Base-by-base conservation (phyloP, 2,329 filamentous ascomycete genomes). In the Fusarium sp. region DNA sequence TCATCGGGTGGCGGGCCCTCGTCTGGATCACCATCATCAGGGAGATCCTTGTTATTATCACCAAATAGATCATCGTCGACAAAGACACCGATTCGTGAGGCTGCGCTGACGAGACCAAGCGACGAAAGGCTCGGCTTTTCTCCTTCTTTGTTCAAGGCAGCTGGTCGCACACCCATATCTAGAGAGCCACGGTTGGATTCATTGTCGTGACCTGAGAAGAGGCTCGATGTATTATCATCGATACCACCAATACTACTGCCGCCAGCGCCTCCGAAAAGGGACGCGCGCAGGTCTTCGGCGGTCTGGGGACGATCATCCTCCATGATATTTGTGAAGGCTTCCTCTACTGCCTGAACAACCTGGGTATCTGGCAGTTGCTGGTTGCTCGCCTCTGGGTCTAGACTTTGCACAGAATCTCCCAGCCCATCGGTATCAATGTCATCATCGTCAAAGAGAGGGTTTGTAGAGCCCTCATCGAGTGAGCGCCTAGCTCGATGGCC, bases 331-430 rank as follows among this genome's bases (percentile, higher is more conserved):
- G 92, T 97, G 49, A 99, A 84, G 16, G 94, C 96, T 69, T 92
- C 89, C 77, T 98, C 94, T 87, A 99, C 95, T 5, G 93, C 95
- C 79, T 97, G 89, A 8, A 99, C 94, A 30, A 97, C 91, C 62
- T 91, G 87, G 1, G 87, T 92, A 74, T 97, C 91, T 8, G 91
- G 91, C 1, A 83, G 83, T 60, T 84, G 84, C 11, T 86, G 84
- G n/a, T 82, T 83, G 11, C 65, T 57, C 9, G 68, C 42, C 41
- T 93, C 92, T 46, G 91, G 90, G 23, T 94, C 92, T 10, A 97
- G 82, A 70, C 94, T 97, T 52, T 93, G 87, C 0, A 92, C 86
- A 3, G 94, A 97, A 67, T 89, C 88, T 37, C 79, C 80, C 75
- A 92, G 85, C 45, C 86, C 86, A 70, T 97, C 89, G 34, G 88